Evolutionary conservation across 2,329 filamentous ascomycete species (phyloP).

Genomic region (Pseudogymnoascus sp.): DNA sequence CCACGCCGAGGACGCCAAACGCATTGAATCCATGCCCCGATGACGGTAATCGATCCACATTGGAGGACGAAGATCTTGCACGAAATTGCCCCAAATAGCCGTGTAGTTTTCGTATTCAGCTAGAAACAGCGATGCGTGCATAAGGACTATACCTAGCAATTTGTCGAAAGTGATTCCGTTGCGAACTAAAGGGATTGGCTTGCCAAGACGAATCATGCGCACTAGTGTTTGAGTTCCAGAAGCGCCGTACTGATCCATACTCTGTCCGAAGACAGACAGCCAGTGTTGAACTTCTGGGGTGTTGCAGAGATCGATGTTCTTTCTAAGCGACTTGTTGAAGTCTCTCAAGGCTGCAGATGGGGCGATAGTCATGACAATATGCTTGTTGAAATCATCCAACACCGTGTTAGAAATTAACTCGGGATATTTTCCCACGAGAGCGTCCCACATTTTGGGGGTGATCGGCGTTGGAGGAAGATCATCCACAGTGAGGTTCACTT

Average conservation of each 20-base stretch:
- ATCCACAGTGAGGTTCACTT: slow-evolving; percentile 10
- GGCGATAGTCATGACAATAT: slow-evolving; percentile 13
- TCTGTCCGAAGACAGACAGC: slow-evolving; percentile 11
- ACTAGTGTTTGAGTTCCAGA: slow-evolving; percentile 11
- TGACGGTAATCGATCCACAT: neutral
- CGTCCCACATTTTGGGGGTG: slow-evolving; percentile 10
- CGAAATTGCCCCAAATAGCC: slow-evolving; percentile 12
- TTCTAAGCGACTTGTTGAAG: slow-evolving; percentile 14
- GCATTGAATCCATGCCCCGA: neutral
- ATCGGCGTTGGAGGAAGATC: slow-evolving; percentile 13
- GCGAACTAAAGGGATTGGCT: neutral
- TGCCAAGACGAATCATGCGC: slow-evolving; percentile 8
- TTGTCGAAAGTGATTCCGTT: slow-evolving; percentile 11
- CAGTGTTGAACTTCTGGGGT: slow-evolving; percentile 14
- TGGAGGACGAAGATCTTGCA: slow-evolving; percentile 11
- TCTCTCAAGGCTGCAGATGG: slow-evolving; percentile 11
- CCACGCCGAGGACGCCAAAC: neutral
- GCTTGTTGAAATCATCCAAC: slow-evolving; percentile 14
- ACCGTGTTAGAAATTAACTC: slow-evolving; percentile 10
- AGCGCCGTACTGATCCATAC: neutral
- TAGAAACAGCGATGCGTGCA: slow-evolving; percentile 13
- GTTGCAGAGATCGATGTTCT: slow-evolving; percentile 11
- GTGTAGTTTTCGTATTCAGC: slow-evolving; percentile 12
- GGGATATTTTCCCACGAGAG: slow-evolving; percentile 10
- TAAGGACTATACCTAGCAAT: slow-evolving; percentile 10